Evolutionary conservation across 108 stramenopile genomes (phyloP).

Genomic region (Tribonema minus): DNA sequence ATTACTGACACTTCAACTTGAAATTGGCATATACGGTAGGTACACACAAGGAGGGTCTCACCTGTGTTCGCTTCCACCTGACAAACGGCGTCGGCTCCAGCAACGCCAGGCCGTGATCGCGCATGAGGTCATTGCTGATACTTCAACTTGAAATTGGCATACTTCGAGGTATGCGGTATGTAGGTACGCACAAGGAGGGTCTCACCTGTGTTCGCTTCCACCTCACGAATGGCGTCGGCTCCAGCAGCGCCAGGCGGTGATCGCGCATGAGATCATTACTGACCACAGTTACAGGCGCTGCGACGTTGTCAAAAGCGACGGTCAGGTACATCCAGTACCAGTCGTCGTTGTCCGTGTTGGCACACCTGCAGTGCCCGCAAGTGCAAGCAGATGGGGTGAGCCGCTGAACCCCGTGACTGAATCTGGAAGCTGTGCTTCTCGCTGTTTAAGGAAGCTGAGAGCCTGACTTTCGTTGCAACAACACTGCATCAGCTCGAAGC

Average conservation of each 20-base stretch:
- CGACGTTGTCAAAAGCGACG: conserved; percentile 1
- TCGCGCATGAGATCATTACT: conserved; percentile 52
- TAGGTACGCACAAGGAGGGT: neutral
- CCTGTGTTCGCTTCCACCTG: too few relatives aligned
- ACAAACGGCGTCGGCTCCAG: conserved; percentile 26
- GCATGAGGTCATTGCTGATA: conserved; percentile 47
- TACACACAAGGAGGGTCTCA: neutral
- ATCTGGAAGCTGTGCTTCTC: too few relatives aligned
- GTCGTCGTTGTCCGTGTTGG: conserved; percentile 40
- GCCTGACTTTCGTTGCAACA: too few relatives aligned
- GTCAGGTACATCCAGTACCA: conserved; percentile 52
- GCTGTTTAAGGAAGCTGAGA: too few relatives aligned
- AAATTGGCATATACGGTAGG: too few relatives aligned
- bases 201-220: neutral
- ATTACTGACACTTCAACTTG: too few relatives aligned
- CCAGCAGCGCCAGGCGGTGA: conserved; percentile 38
- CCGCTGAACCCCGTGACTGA: too few relatives aligned
- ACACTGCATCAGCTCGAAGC: too few relatives aligned
- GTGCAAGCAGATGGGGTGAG: too few relatives aligned
- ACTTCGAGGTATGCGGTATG: too few relatives aligned
- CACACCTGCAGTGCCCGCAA: conserved; percentile 19
- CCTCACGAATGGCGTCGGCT: conserved; percentile 38
- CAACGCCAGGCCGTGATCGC: conserved; percentile 37
- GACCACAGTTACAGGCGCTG: conserved; percentile 18
- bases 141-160: too few relatives aligned